Conservation (phyloP, 139 green algal species). For the Chlorella sorokiniana region DNA sequence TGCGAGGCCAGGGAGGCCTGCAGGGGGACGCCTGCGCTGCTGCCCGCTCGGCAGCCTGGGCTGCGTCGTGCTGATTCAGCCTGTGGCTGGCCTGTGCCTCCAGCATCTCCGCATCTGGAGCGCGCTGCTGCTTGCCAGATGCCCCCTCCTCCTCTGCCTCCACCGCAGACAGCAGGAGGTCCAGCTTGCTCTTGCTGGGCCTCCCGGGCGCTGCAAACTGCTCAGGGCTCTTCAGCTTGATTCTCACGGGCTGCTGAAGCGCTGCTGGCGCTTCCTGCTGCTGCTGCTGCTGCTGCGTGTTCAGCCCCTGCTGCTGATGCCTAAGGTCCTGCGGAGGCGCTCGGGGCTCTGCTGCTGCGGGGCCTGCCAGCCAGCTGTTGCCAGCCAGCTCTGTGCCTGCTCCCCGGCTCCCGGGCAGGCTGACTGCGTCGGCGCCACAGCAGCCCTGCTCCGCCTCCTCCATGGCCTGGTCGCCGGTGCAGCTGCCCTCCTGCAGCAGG, state of each 20-base stretch:
- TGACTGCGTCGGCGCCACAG: too few species aligned
- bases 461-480: neutral
- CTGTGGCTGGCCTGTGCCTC: too few species aligned
- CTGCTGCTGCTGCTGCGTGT: neutral
- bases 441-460: too few species aligned
- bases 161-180: neutral
- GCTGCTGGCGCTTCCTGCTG: neutral
- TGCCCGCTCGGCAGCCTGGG: too few species aligned
- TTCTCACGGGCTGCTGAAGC: neutral
- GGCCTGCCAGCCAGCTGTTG: neutral
- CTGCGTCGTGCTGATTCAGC: too few species aligned
- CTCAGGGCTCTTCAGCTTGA: neutral
- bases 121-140: neutral
- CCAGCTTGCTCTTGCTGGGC: neutral
- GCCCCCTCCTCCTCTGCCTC: neutral
- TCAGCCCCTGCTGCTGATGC: neutral
- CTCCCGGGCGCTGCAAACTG: neutral
- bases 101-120: too few species aligned
- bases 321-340: neutral
- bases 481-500: neutral
- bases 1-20: too few species aligned
- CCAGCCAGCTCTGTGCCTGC: neutral
- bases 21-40: too few species aligned
- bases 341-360: neutral
- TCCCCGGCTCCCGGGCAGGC: too few species aligned